Evolutionary conservation across 2,329 filamentous ascomycete species (phyloP).

Genomic region (Emericellopsis cladophorae): DNA sequence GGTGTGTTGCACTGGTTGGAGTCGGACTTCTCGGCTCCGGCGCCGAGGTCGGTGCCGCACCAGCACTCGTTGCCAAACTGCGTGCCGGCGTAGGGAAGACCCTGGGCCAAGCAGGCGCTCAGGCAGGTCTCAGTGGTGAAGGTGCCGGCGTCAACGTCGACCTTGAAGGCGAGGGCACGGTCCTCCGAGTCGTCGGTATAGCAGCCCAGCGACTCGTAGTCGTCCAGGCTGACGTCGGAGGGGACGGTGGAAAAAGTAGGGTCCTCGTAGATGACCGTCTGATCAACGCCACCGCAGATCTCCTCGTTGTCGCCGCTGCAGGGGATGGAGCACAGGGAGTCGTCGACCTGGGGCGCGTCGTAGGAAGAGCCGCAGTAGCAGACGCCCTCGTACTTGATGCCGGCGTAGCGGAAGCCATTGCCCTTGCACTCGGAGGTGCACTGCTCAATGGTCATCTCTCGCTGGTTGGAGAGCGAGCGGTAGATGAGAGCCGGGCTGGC

Average conservation of each 20-base stretch:
- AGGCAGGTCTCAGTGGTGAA: conserved; percentile 31
- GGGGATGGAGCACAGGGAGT: conserved; percentile 43
- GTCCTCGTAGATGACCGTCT: conserved; percentile 35
- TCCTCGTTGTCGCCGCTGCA: conserved; percentile 32
- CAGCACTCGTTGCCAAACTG: conserved; percentile 34
- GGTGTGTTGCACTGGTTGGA: conserved; percentile 31
- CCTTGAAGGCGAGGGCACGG: conserved; percentile 30
- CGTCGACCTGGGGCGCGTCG: conserved; percentile 35
- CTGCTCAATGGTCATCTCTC: conserved; percentile 32
- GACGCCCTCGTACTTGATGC: conserved; percentile 35
- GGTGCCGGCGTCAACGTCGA: conserved; percentile 18
- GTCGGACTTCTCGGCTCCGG: conserved; percentile 23
- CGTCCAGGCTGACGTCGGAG: conserved; percentile 29
- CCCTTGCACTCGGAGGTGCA: conserved; percentile 37
- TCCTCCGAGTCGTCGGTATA: conserved; percentile 31
- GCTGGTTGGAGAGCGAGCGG: conserved; percentile 21
- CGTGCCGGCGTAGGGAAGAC: conserved; percentile 34
- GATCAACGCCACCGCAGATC: conserved; percentile 32
- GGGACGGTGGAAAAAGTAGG: conserved; percentile 31
- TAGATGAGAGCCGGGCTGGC: conserved; percentile 23
- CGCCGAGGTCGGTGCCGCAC: conserved; percentile 40
- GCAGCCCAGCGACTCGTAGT: conserved; percentile 51
- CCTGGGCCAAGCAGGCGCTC: conserved; percentile 24
- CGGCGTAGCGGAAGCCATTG: conserved; percentile 36
- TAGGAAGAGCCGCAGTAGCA: conserved; percentile 41